Conservation (phyloP, 139 green algal genomes). For the Bryopsis sp. region DNA sequence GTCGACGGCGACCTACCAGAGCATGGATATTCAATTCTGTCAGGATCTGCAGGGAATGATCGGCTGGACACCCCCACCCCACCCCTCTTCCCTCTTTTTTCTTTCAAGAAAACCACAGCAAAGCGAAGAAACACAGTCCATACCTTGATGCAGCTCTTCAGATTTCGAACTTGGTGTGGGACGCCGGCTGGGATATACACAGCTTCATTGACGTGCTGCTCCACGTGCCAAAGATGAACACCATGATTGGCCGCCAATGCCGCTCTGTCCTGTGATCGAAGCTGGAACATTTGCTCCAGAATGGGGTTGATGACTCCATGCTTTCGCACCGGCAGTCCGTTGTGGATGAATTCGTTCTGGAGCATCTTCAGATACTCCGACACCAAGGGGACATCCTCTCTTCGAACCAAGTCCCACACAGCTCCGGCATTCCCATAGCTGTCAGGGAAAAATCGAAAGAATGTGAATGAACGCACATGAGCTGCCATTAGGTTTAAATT, state of each 20-base stretch:
- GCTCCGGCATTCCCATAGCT: background rate
- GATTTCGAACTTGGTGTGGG: slow-evolving; percentile 70
- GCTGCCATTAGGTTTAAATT: no score
- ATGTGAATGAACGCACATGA: no score
- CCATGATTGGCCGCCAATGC: slow-evolving; percentile 11
- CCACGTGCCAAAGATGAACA: slow-evolving; percentile 60
- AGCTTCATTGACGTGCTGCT: slow-evolving; percentile 68
- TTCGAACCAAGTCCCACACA: background rate
- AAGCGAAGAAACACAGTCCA: background rate
- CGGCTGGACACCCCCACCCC: no score
- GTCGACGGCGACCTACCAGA: background rate
- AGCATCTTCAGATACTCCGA: background rate
- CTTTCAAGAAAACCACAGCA: no score
- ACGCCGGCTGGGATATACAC: slow-evolving; percentile 85
- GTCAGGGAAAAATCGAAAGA: no score
- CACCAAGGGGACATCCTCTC: background rate
- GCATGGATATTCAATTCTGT: no score
- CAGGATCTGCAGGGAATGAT: no score
- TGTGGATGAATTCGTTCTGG: background rate
- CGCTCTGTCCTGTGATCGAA: background rate
- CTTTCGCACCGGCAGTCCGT: background rate
- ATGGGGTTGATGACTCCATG: background rate
- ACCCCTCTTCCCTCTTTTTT: no score
- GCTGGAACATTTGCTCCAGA: background rate
- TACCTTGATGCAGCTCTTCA: slow-evolving; percentile 9